Conservation (phyloP, 2,329 filamentous ascomycete genomes). For the Colletotrichum plurivorum region DNA sequence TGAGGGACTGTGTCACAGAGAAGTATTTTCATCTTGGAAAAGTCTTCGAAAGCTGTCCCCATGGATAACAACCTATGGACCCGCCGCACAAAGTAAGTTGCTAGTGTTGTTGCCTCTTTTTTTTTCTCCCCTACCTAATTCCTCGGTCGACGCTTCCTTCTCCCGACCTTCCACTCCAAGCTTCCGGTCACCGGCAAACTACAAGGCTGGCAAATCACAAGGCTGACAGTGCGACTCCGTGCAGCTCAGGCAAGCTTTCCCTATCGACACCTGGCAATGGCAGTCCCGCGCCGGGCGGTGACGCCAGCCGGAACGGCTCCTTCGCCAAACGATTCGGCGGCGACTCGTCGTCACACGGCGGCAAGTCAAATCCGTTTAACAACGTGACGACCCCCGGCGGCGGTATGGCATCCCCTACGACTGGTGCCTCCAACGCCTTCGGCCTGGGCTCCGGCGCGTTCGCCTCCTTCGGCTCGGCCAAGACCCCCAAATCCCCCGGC, state of each 20-base stretch:
- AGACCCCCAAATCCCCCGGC: constrained; percentile 88
- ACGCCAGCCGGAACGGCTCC: constrained; percentile 72
- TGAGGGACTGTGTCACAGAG: constrained; percentile 31
- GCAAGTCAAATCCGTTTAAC: constrained; percentile 84
- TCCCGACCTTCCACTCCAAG: constrained; percentile 16
- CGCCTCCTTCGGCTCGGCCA: constrained; percentile 90
- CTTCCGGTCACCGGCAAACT: constrained; percentile 33
- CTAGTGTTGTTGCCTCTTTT: constrained; percentile 16
- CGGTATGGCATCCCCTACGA: constrained; percentile 81
- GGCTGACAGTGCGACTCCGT: constrained; percentile 42
- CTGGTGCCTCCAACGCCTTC: constrained; percentile 88
- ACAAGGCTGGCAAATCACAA: not conserved
- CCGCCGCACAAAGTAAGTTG: constrained; percentile 84
- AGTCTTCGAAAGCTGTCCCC: constrained; percentile 52
- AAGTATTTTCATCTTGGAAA: constrained; percentile 27
- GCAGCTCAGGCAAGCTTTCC: constrained; percentile 89
- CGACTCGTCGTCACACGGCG: constrained; percentile 80
- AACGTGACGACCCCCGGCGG: constrained; percentile 79
- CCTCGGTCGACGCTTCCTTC: constrained; percentile 4
- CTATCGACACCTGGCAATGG: constrained; percentile 80
- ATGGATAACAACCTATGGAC: constrained; percentile 82
- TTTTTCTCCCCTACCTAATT: constrained; percentile 2
- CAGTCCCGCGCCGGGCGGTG: constrained; percentile 65
- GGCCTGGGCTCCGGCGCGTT: constrained; percentile 95
- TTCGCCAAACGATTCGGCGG: constrained; percentile 82